phyloP scores from a whole-genome alignment of 2,329 filamentous ascomycete genomes.

The Hymenoscyphus infarciens region DNA sequence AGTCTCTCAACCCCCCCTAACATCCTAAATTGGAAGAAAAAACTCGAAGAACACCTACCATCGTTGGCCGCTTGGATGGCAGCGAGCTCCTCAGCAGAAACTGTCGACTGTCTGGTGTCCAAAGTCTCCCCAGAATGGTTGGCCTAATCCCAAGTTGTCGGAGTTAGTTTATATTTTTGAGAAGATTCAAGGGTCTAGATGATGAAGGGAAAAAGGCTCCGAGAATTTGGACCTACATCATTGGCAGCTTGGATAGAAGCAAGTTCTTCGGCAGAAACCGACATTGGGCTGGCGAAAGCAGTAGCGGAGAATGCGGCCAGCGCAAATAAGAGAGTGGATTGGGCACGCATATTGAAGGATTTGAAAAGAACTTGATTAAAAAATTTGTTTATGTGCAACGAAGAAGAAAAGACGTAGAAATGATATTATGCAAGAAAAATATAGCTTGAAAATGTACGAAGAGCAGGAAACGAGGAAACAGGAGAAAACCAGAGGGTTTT shows the following conservation, averaged over 20 bases:
- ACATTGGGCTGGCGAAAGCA: conserved; percentile 8
- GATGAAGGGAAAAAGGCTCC: too few species aligned
- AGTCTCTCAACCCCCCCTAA: too few species aligned
- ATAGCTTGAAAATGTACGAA: not conserved
- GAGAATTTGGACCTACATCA: not conserved
- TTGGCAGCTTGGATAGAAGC: not conserved
- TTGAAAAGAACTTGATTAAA: conserved; percentile 3
- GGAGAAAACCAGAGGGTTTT: not conserved
- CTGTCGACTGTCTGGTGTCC: too few species aligned
- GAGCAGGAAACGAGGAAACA: conserved; percentile 1
- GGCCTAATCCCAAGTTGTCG: too few species aligned
- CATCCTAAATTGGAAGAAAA: too few species aligned
- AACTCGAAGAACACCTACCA: too few species aligned
- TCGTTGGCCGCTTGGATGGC: too few species aligned
- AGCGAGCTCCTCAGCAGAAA: too few species aligned
- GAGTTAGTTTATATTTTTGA: too few species aligned
- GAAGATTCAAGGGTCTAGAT: too few species aligned
- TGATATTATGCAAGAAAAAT: conserved; percentile 1
- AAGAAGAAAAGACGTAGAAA: not conserved
- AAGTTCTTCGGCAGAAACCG: not conserved
- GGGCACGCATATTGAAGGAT: conserved; percentile 16
- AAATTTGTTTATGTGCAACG: not conserved
- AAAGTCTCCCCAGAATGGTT: too few species aligned
- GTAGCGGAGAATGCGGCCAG: conserved; percentile 20
- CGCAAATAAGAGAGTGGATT: conserved; percentile 19